Percentiles rank a stretch among this genome's conserved stretches.
These are phyloP conservation scores for Paramecium primaurelia DNA, from an alignment of 73 alveolate genomes.

Conservation along the genomic window DNA sequence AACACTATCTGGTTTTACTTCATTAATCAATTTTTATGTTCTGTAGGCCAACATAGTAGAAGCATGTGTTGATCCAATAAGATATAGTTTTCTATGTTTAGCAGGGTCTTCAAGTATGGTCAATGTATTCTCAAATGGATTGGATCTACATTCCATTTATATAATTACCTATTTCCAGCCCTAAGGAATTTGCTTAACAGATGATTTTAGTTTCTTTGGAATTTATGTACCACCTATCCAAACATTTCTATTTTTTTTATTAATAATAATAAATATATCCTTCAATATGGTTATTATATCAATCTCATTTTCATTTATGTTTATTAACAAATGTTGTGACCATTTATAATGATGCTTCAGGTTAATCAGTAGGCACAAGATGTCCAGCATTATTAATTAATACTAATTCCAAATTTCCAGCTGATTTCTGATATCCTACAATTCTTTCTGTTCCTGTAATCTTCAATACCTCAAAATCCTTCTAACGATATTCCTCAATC, in stretches of 20 bases:
- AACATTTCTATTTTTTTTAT: not conserved
- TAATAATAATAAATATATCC: not conserved
- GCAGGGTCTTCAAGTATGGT: slow-evolving; percentile 60
- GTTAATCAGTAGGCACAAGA: slow-evolving; percentile 54
- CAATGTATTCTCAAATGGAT: slow-evolving; percentile 60
- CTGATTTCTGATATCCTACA: slow-evolving; percentile 15
- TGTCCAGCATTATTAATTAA: slow-evolving; percentile 54
- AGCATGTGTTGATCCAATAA: slow-evolving; percentile 80
- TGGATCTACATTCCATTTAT: not conserved
- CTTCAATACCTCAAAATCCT: not conserved
- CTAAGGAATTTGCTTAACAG: slow-evolving; percentile 11
- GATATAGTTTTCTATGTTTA: slow-evolving; percentile 72
- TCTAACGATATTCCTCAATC: not conserved
- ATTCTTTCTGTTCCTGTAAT: not conserved
- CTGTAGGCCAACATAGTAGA: slow-evolving; percentile 82
- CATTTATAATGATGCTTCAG: slow-evolving; percentile 44
- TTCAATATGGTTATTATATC: not conserved
- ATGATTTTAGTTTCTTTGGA: slow-evolving; percentile 54
- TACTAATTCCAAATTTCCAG: slow-evolving; percentile 19
- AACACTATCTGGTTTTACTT: slow-evolving; percentile 81
- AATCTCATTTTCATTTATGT: slow-evolving; percentile 6
- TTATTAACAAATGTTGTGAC: slow-evolving; percentile 20
- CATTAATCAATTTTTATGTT: slow-evolving; percentile 71
- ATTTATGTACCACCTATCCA: slow-evolving; percentile 61
- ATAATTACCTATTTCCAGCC: slow-evolving; percentile 56